Base-by-base conservation (phyloP, 2,329 filamentous ascomycete genomes). In the Aspergillus pseudoterreus region DNA sequence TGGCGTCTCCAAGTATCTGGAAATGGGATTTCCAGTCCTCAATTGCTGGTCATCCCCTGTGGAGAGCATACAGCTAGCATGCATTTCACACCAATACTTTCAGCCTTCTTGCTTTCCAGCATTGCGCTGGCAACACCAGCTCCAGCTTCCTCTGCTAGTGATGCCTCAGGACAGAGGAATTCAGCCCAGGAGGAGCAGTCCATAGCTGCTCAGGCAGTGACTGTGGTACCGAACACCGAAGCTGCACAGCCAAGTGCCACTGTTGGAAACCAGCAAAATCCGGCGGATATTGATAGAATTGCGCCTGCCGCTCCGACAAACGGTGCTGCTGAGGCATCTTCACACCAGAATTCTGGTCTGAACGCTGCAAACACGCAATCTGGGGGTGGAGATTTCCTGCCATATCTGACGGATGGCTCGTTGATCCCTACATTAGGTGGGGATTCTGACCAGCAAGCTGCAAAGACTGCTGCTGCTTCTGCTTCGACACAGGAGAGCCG, bases 1-100 rank as follows among this genome's bases (percentile, higher is more conserved):
- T 50, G 50, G 42, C 42, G 30, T 48, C 53, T 49, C 49, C 51
- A 27, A 50, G 21, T 24, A 53, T 49, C 46, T 52, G 42, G 42
- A 27, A 50, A 11, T 46, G 41, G 49, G 27, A 45, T 22, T 32
- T 43, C 42, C 47, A 52, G 51, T 52, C 43, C 53, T 60, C 56
- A 36, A 53, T 45, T 57, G 51, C 54, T 57, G 51, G 55, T 45
- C 53, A 52, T 50, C 38, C 44, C 47, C 49, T 50, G 54, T 54
- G 50, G 52, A 55, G 51, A 47, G 49, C 49, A 49, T 47, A 22
- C 22, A 22, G 22, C 22, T 22, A 46, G 24, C 35, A 62, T 62
- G 60, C 60, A 59, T 57, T 57, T 62, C 52, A 60, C 57, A 47
- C 48, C 56, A 24, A 35, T 60, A 35, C 21, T 62, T 45, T 54